Evolutionary conservation across 345 rosid genomes (phyloP).

Genomic region (Clarkia xantiana): DNA sequence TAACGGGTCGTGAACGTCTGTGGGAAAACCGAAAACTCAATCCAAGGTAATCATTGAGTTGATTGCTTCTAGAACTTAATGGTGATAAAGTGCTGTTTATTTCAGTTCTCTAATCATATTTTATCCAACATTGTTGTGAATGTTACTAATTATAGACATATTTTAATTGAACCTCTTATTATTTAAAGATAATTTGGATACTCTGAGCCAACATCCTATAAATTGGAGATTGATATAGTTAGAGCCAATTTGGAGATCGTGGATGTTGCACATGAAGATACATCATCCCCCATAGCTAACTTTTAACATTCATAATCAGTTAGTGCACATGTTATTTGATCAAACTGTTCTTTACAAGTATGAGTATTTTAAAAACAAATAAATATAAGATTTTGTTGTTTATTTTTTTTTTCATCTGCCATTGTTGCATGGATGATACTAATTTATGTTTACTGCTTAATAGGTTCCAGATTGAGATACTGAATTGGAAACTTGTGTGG

Average conservation of each 20-base stretch:
- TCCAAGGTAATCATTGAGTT: slow-evolving; percentile 15
- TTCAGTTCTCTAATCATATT: neutral
- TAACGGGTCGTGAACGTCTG: slow-evolving; percentile 26
- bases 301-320: slow-evolving; percentile 5
- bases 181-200: slow-evolving; percentile 20
- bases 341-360: neutral
- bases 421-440: neutral
- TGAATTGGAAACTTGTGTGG: slow-evolving; percentile 3
- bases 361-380: too few species aligned
- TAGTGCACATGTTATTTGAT: neutral
- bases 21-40: slow-evolving; percentile 24
- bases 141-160: neutral
- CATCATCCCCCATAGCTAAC: neutral
- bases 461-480: slow-evolving; percentile 5
- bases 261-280: neutral
- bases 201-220: slow-evolving; percentile 19
- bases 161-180: slow-evolving; percentile 1
- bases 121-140: neutral
- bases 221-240: slow-evolving; percentile 14
- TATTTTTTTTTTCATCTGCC: neutral
- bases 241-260: slow-evolving; percentile 12
- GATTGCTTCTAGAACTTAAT: slow-evolving; percentile 17
- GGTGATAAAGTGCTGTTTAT: slow-evolving; percentile 27
- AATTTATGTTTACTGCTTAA: neutral
- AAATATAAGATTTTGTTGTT: too few species aligned